These are phyloP conservation scores for Penicillium lagena DNA, from an alignment of 495 filamentous ascomycete species.

Conservation along the genomic window DNA sequence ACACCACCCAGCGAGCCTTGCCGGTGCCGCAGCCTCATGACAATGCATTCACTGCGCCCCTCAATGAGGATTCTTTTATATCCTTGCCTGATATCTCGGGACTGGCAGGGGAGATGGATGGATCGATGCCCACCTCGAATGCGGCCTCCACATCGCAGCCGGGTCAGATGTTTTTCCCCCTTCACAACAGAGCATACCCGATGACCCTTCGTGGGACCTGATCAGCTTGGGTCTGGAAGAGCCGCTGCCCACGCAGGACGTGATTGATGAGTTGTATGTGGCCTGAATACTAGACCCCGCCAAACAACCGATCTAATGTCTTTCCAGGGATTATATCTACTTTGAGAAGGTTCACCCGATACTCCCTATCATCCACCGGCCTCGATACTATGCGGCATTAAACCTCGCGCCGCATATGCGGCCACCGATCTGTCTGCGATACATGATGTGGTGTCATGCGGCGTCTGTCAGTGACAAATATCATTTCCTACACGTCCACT, in stretches of 20 bases:
- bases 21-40: slow-evolving; percentile 12
- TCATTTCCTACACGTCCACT: slow-evolving; percentile 65
- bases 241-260: slow-evolving; percentile 78
- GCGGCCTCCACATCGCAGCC: slow-evolving; percentile 19
- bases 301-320: slow-evolving; percentile 2
- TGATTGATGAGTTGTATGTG: slow-evolving; percentile 82
- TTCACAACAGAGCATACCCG: slow-evolving; percentile 23
- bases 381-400: slow-evolving; percentile 77
- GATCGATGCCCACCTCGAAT: slow-evolving; percentile 15
- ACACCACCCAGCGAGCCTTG: slow-evolving; percentile 10
- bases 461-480: slow-evolving; percentile 80
- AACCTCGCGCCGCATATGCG: slow-evolving; percentile 77
- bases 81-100: slow-evolving; percentile 19
- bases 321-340: slow-evolving; percentile 67
- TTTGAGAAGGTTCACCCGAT: slow-evolving; percentile 87
- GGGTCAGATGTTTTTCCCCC: slow-evolving; percentile 10
- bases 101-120: slow-evolving; percentile 14
- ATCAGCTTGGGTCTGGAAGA: slow-evolving; percentile 90
- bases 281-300: background rate
- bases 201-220: slow-evolving; percentile 75
- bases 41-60: slow-evolving; percentile 16
- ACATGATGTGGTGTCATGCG: slow-evolving; percentile 89
- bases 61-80: slow-evolving; percentile 17
- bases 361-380: slow-evolving; percentile 81
- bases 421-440: slow-evolving; percentile 82